Evolutionary conservation across 2,329 filamentous ascomycete genomes (phyloP).

Genomic region (Microsporum canis): DNA sequence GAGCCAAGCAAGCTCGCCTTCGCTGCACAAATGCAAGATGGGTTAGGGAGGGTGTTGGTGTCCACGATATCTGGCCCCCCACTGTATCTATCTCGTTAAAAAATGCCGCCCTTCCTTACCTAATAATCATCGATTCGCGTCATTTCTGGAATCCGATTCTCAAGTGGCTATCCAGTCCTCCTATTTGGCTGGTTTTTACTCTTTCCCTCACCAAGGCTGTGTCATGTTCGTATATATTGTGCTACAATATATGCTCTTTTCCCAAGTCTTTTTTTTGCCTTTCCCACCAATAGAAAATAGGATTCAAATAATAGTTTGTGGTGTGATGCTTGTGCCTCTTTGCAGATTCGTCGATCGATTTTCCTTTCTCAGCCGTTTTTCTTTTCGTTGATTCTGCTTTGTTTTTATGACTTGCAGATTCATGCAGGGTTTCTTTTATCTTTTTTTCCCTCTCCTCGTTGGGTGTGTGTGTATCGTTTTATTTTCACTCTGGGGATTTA

Average conservation of each 20-base stretch:
- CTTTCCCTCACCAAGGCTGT: neutral
- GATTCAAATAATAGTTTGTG: neutral
- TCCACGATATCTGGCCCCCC: neutral
- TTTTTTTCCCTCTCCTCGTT: neutral
- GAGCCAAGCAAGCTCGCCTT: neutral
- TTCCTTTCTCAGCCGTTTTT: neutral
- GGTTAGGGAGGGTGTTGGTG: neutral
- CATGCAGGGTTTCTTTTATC: neutral
- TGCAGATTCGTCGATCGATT: slow-evolving; percentile 2
- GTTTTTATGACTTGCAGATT: slow-evolving; percentile 2
- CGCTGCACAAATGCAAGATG: neutral
- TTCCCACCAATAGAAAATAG: slow-evolving; percentile 1
- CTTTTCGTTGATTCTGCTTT: neutral
- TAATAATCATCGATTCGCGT: neutral
- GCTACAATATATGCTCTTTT: neutral
- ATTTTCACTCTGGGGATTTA: neutral
- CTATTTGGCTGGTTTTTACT: neutral
- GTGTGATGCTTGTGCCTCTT: slow-evolving; percentile 2
- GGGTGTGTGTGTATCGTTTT: neutral
- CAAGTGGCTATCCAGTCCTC: neutral
- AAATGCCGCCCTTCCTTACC: neutral
- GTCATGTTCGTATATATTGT: slow-evolving; percentile 1
- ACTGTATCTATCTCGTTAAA: neutral
- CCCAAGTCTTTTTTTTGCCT: neutral
- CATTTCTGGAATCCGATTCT: neutral